Evolutionary conservation across 2,329 filamentous ascomycete species (phyloP).

Genomic region (Trichoderma hamatum): DNA sequence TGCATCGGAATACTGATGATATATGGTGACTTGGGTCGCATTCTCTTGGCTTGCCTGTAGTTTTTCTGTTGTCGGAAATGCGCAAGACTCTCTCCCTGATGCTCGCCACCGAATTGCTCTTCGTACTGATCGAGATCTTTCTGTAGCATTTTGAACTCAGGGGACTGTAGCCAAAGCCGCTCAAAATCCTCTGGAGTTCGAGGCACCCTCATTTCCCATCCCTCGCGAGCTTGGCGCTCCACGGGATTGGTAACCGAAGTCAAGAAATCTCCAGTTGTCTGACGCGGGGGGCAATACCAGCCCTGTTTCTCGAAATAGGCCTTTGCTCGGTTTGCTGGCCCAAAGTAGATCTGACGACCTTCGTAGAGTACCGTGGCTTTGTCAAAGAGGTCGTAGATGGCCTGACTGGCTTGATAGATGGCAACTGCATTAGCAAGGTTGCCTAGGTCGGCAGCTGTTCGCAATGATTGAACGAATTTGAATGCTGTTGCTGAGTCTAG

Average conservation of each 20-base stretch:
- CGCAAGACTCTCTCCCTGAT: slow-evolving; percentile 43
- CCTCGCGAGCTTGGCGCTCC: slow-evolving; percentile 58
- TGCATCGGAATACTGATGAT: slow-evolving; percentile 60
- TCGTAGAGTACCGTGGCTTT: slow-evolving; percentile 76
- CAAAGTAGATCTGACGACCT: slow-evolving; percentile 77
- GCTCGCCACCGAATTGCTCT: slow-evolving; percentile 47
- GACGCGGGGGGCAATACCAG: slow-evolving; percentile 66
- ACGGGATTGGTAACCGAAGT: slow-evolving; percentile 68
- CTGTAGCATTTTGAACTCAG: slow-evolving; percentile 47
- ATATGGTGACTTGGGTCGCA: slow-evolving; percentile 59
- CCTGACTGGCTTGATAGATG: slow-evolving; percentile 72
- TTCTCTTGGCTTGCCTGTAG: slow-evolving; percentile 55
- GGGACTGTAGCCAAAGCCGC: slow-evolving; percentile 48
- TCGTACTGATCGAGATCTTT: slow-evolving; percentile 56
- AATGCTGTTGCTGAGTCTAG: slow-evolving; percentile 74
- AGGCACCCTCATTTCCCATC: slow-evolving; percentile 64
- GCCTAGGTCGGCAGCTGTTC: slow-evolving; percentile 66
- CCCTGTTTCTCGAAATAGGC: slow-evolving; percentile 70
- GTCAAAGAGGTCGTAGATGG: slow-evolving; percentile 74
- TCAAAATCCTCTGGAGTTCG: slow-evolving; percentile 72
- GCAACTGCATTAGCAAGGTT: slow-evolving; percentile 66
- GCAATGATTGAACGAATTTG: slow-evolving; percentile 70
- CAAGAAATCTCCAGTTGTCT: slow-evolving; percentile 71
- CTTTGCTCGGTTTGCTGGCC: slow-evolving; percentile 61
- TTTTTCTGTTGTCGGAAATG: slow-evolving; percentile 53